These are phyloP conservation scores for Ustilago curta DNA, from an alignment of 1,284 basidiomycete species.

Conservation along the genomic window DNA sequence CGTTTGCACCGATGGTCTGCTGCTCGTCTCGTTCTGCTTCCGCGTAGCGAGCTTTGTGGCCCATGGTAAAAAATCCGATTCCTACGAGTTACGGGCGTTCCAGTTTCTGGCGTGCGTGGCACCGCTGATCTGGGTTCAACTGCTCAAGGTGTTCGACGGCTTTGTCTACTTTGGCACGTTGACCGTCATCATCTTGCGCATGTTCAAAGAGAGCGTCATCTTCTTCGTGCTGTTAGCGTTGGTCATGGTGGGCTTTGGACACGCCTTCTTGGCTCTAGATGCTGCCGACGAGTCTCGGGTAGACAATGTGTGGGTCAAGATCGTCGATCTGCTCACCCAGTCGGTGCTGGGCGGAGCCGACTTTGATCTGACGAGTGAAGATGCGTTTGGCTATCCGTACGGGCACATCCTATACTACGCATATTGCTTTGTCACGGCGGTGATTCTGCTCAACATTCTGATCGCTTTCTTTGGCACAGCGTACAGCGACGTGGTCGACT, in stretches of 20 bases:
- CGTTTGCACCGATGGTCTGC: slow-evolving; percentile 52
- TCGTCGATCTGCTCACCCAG: slow-evolving; percentile 82
- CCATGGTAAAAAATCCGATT: slow-evolving; percentile 29
- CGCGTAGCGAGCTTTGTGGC: slow-evolving; percentile 53
- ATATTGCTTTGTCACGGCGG: slow-evolving; percentile 53
- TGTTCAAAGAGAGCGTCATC: slow-evolving; percentile 86
- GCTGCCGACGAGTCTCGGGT: slow-evolving; percentile 82
- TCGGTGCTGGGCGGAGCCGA: slow-evolving; percentile 75
- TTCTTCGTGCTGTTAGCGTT: slow-evolving; percentile 76
- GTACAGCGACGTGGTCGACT: slow-evolving; percentile 62
- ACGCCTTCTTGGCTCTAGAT: slow-evolving; percentile 88
- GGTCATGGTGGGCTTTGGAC: slow-evolving; percentile 84
- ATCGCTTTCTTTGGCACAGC: slow-evolving; percentile 80
- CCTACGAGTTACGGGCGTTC: slow-evolving; percentile 58
- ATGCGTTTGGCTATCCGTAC: slow-evolving; percentile 70
- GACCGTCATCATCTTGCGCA: slow-evolving; percentile 72
- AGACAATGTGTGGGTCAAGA: slow-evolving; percentile 73
- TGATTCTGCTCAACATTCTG: slow-evolving; percentile 74
- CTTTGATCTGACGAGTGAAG: slow-evolving; percentile 50
- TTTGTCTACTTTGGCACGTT: slow-evolving; percentile 73
- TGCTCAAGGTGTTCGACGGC: slow-evolving; percentile 56
- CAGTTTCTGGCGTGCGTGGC: slow-evolving; percentile 61
- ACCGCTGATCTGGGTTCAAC: slow-evolving; percentile 62
- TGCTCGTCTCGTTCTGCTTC: slow-evolving; percentile 50
- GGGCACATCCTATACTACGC: slow-evolving; percentile 82